A percentile compares a stretch with the other conserved stretches of the same genome.
phyloP scores from a whole-genome alignment of 805 yeast genomes.

The Yamadazyma philogaea region DNA sequence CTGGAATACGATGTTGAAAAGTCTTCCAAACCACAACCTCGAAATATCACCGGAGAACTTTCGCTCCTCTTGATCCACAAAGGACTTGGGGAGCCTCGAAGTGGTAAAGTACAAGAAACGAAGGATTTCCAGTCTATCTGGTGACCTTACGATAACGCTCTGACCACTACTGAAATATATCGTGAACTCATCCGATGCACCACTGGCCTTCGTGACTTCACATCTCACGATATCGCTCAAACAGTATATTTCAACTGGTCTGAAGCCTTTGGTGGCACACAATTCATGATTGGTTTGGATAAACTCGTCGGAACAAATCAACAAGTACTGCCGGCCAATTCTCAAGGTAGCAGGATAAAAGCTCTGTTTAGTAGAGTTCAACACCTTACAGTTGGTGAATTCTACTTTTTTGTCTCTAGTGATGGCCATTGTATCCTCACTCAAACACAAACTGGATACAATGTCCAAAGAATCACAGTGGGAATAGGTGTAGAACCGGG shows the following conservation, averaged over 20 bases:
- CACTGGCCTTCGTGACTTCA: slow-evolving; percentile 31
- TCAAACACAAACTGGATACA: slow-evolving; percentile 34
- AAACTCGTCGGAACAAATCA: slow-evolving; percentile 38
- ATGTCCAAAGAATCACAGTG: slow-evolving; percentile 33
- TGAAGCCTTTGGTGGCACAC: slow-evolving; percentile 25
- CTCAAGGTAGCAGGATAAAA: slow-evolving; percentile 60
- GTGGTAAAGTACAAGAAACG: slow-evolving; percentile 67
- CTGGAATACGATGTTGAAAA: slow-evolving; percentile 62
- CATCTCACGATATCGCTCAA: slow-evolving; percentile 35
- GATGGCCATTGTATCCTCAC: slow-evolving; percentile 32
- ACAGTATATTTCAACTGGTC: slow-evolving; percentile 33
- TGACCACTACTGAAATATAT: slow-evolving; percentile 26
- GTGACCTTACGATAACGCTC: slow-evolving; percentile 29
- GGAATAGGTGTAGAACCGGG: slow-evolving; percentile 31
- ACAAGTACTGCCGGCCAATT: slow-evolving; percentile 68
- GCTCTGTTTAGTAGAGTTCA: slow-evolving; percentile 45
- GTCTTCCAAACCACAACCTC: slow-evolving; percentile 50
- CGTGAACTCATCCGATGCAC: slow-evolving; percentile 33
- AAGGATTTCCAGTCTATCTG: slow-evolving; percentile 56
- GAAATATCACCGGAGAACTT: slow-evolving; percentile 14
- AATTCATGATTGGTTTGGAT: slow-evolving; percentile 18
- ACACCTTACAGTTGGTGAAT: slow-evolving; percentile 41
- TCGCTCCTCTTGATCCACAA: slow-evolving; percentile 19
- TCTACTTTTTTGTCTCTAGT: slow-evolving; percentile 35
- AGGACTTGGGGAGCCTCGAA: slow-evolving; percentile 45